Conservation (phyloP, 108 stramenopile genomes). For the Chaetoceros tenuissimus region DNA sequence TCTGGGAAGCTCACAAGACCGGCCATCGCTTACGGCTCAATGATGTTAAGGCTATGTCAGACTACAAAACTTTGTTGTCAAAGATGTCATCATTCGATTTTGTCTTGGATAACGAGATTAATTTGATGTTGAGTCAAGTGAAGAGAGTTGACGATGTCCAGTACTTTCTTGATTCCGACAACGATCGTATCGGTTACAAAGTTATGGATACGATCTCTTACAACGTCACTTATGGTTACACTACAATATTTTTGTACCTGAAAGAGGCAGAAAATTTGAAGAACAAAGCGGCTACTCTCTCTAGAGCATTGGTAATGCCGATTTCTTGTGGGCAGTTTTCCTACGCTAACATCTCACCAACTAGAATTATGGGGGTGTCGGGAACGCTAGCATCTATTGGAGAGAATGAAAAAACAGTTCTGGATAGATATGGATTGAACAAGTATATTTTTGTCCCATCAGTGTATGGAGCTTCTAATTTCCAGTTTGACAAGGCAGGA, state of each 20-base stretch:
- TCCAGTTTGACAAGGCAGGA: conserved; percentile 46
- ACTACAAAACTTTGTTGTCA: conserved; percentile 22
- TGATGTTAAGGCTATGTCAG: conserved; percentile 29
- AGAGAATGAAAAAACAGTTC: conserved; percentile 28
- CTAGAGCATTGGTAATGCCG: conserved; percentile 30
- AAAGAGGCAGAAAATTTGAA: conserved; percentile 36
- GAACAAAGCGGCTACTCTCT: conserved; percentile 17
- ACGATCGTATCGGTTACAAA: conserved; percentile 46
- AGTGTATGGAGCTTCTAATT: conserved; percentile 51
- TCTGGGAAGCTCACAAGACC: conserved; percentile 26
- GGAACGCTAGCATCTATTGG: conserved; percentile 43
- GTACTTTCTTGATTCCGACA: conserved; percentile 27
- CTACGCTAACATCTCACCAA: conserved; percentile 52
- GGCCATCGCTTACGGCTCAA: conserved; percentile 23
- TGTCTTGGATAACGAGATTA: conserved; percentile 46
- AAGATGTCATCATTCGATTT: conserved; percentile 30
- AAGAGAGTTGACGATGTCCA: conserved; percentile 36
- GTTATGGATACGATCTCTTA: conserved; percentile 52
- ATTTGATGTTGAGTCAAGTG: conserved; percentile 47
- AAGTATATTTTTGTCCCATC: conserved; percentile 41
- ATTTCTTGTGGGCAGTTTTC: conserved; percentile 64
- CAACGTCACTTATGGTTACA: conserved; percentile 43
- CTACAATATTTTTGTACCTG: conserved; percentile 50
- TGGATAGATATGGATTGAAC: conserved; percentile 36
- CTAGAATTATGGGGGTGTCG: conserved; percentile 46